A percentile compares a stretch with the other conserved stretches of the same genome.
These are phyloP conservation scores for Dichomitus squalens DNA, from an alignment of 1,284 basidiomycete species.

Conservation along the genomic window DNA sequence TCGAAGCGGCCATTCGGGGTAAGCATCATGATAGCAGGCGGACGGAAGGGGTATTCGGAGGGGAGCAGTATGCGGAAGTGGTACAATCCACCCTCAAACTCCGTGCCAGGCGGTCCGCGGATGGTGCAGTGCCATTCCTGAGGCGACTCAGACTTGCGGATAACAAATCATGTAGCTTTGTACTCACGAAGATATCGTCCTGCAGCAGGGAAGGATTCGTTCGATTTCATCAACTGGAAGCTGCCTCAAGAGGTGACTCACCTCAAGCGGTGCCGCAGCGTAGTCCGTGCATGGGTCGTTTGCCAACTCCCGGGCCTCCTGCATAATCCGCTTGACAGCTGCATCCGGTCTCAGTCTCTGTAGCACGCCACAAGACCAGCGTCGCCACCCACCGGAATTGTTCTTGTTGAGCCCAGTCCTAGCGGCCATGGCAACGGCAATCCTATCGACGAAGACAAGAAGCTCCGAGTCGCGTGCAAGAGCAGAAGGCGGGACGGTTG, in stretches of 20 bases:
- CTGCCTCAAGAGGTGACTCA: conserved; percentile 38
- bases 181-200: conserved; percentile 82
- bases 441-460: conserved; percentile 1
- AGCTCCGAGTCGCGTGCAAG: conserved; percentile 6
- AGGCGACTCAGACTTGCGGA: conserved; percentile 30
- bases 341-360: conserved; percentile 6
- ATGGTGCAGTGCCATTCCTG: conserved; percentile 98
- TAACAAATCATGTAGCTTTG: conserved; percentile 1
- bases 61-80: conserved; percentile 92
- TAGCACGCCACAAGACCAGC: background rate
- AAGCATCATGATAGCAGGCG: conserved; percentile 92
- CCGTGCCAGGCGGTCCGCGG: conserved; percentile 83
- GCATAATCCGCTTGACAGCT: conserved; percentile 95
- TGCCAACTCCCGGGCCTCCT: conserved; percentile 89
- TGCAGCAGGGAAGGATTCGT: conserved; percentile 31
- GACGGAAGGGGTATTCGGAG: conserved; percentile 92
- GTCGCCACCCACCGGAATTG: conserved; percentile 63
- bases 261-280: conserved; percentile 86
- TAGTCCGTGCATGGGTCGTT: conserved; percentile 84
- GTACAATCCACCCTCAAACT: conserved; percentile 91
- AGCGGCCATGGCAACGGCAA: conserved; percentile 33
- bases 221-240: background rate
- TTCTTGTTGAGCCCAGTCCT: conserved; percentile 73
- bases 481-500: conserved; percentile 3
- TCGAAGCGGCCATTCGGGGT: conserved; percentile 97